Evolutionary conservation across 2,329 filamentous ascomycete genomes (phyloP), one percentile per base, ranked within the genome.

Genomic region (Sporothrix schenckii): DNA sequence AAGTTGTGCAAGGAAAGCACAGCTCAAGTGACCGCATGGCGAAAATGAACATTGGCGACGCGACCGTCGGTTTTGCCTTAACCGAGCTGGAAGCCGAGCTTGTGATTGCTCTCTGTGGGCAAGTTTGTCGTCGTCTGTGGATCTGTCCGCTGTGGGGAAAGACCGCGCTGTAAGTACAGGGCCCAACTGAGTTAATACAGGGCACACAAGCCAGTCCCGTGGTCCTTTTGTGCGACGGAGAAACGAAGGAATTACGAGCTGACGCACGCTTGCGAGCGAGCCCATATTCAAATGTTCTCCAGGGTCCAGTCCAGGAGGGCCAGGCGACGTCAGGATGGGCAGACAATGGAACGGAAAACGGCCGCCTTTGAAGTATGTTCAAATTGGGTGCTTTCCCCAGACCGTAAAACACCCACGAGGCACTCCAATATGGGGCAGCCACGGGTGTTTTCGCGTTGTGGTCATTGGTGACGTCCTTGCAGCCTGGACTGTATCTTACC

Each of bases 1-100:
- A 47, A 13, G 41, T 14, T 11, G 16, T 27, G 21, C 44, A 11
- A 66, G 27, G 39, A 39, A 19, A 10, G 34, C 7, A 9, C 34
- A 34, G 34, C 34, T 34, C 34, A 34, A 34, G 34, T 9, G 34
- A 34, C 34, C 34, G 7, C 34, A 9, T 2, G 34, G 7, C 34
- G 34, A 34, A 34, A 34, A 34, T 34, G 34, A 34, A 34, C 4
- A 21, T 19, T 13, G 19, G 56, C 3, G 34, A 24, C 11, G 41
- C 41, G 11, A 13, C 3, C 11, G 3, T 14, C 41, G 41, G 41
- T 44, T 65, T n/a, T 27, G 63, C 14, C 47, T 78, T 83, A 83
- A 78, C 83, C 83, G 84, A 85, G 66, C 78, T 72, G 77, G 75
- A 77, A 83, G 81, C 83, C 83, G 83, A 86, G 84, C 84, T 86